Evolutionary conservation across 345 rosid genomes (phyloP).

Genomic region (Anastatica hierochuntica): DNA sequence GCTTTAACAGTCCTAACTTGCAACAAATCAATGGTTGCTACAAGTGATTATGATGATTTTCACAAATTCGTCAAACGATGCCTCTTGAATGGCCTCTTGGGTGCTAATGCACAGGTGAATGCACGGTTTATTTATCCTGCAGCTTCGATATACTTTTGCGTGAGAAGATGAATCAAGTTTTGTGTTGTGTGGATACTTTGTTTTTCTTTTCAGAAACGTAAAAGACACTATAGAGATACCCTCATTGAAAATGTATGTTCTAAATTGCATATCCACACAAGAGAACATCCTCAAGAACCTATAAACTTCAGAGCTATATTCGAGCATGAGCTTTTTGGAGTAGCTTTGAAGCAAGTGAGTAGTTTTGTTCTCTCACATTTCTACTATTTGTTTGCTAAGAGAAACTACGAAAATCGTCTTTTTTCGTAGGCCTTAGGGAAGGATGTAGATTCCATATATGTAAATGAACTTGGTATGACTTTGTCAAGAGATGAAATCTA

Average conservation of each 20-base stretch:
- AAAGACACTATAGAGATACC: conserved; percentile 44
- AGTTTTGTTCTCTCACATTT: not conserved
- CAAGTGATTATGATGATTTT: conserved; percentile 71
- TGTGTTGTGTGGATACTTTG: not conserved
- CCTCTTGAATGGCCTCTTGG: conserved; percentile 45
- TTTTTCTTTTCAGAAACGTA: conserved; percentile 36
- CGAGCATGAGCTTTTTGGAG: conserved; percentile 60
- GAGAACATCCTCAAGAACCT: conserved; percentile 29
- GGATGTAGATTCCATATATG: conserved; percentile 54
- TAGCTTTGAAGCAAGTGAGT: conserved; percentile 66
- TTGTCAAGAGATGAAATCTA: conserved; percentile 49
- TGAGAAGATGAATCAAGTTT: not conserved
- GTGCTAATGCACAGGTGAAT: conserved; percentile 70
- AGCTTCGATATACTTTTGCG: not conserved
- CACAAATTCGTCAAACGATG: conserved; percentile 56
- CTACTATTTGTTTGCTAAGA: not conserved
- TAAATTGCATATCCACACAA: conserved; percentile 31
- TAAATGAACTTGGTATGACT: conserved; percentile 48
- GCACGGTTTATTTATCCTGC: not conserved
- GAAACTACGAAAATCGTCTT: not conserved
- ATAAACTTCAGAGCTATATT: conserved; percentile 70
- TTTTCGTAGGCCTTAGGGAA: conserved; percentile 51
- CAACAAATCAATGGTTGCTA: conserved; percentile 77
- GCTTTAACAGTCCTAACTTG: conserved; percentile 57
- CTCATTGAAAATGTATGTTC: conserved; percentile 44